Evolutionary conservation across 768 basidiomycete species (phyloP), one percentile per base, ranked within the genome.

Genomic region (Kwoniella sp.): DNA sequence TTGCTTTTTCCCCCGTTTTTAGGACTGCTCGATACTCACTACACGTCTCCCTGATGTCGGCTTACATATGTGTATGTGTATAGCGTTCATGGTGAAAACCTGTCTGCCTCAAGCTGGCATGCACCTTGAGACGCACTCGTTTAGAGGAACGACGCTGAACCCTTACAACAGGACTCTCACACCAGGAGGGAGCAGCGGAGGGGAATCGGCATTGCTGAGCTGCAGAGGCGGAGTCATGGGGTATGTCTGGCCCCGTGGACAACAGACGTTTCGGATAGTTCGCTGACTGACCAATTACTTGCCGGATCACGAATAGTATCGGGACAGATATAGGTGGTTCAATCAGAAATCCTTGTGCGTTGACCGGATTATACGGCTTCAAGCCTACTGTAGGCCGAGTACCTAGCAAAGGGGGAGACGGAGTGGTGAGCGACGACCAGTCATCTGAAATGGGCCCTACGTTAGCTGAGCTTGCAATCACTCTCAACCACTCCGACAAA

Each of bases 81-180:
- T 53, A 73, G 74, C 73, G 2, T 72, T 76, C 56, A 56, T 60
- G 24, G 58, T 40, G 51, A 72, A 76, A 55, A 73, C 74, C 1
- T 73, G 67, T 19, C 51, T 55, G 1, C 73, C 76, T 1, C 73
- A 74, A 51, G 55, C 64, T 1, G 65, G 71, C 52, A 77, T 74
- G 71, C 73, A 74, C 19, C 68, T 74, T 40, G 76, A 77, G 51
- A 73, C 69, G 6, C 24, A 63, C 33, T 65, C 60, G 36, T 67
- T 63, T 58, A 57, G 64, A 13, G 76, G 74, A 15, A 29, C 60
- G 7, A 71, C 72, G 0, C 27, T 68, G 0, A 77, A 76, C 46
- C 70, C 76, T 1, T 71, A 58, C 64, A 76, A 75, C 52, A 48
- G 52, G 15, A 58, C 57, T 19, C 46, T 69, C 10, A 76, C 74